Base-by-base conservation (phyloP, 2,329 filamentous ascomycete species). In the Colletotrichum ledebouriae region DNA sequence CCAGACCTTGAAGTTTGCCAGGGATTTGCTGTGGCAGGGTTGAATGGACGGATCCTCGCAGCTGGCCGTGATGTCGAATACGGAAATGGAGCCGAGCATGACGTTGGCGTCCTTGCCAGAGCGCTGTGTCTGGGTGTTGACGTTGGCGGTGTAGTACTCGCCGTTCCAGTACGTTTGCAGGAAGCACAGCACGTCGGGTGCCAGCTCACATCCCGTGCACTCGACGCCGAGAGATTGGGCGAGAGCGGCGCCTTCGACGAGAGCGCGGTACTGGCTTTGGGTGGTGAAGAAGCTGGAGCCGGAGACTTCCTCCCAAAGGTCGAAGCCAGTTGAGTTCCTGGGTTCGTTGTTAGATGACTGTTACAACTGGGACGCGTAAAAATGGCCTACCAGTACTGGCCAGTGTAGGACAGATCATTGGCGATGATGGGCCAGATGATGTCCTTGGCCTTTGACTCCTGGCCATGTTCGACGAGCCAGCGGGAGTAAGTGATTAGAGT, bases 271-370 rank as follows among this genome's bases (percentile, higher is more conserved):
- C 56, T 87, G 83, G 11, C 83, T 85, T 25, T 86, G 83, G 20
- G 83, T 80, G 1, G 87, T 88, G 76, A 89, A 90, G 79, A 88
- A 89, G 3, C 85, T 87, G 0, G 83, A 84, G 29, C 86, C 85
- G 20, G 81, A 79, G 17, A 88, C 82, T 73, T 89, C 87, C 73
- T 90, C 87, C 87, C 87, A 89, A 2, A 89, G 78, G 72, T 90
- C 87, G 71, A 85, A 89, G 5, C 84, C 84, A 4, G 84, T 84
- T 60, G 84, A 79, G 69, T 86, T 87, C 75, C 75, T 76, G 17
- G n/a, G 34, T 20, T 37, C 7, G 7, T 22, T 22, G 17, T 55
- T 17, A 55, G 52, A 17, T 20, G 4, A 39, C 41, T 6, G 12
- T 13, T 41, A 4, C 7, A 12, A 9, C 7, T 46, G 17, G 42